Percentiles rank a stretch among this genome's conserved stretches.
Conservation (phyloP, 306 rosid species). For the Dalbergia cochinchinensis region DNA sequence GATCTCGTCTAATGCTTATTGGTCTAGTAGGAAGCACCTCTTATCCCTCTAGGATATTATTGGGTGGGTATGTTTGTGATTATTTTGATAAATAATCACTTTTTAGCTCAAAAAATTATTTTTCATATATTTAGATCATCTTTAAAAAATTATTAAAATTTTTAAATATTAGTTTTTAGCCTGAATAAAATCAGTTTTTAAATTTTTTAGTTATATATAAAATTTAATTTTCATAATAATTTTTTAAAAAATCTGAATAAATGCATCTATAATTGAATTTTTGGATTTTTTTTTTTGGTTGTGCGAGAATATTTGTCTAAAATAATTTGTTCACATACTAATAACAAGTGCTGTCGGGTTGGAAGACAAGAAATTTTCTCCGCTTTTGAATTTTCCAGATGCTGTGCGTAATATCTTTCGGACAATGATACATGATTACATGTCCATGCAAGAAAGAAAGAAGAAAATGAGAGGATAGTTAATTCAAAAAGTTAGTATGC, state of each 20-base stretch:
- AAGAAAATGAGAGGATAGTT: slow-evolving; percentile 16
- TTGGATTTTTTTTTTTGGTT: background rate
- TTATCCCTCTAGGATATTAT: background rate
- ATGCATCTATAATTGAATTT: slow-evolving; percentile 8
- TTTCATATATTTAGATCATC: no score
- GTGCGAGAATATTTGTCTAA: background rate
- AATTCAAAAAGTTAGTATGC: slow-evolving; percentile 42
- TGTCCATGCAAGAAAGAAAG: slow-evolving; percentile 9
- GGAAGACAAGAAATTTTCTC: slow-evolving; percentile 26
- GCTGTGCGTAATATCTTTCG: slow-evolving; percentile 22
- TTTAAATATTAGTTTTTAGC: no score
- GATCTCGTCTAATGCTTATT: slow-evolving; percentile 24
- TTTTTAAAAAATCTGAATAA: no score
- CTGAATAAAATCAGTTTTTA: no score
- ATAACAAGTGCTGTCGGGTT: slow-evolving; percentile 27
- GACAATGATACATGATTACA: slow-evolving; percentile 2
- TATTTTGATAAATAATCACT: no score
- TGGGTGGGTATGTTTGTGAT: no score
- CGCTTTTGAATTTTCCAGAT: slow-evolving; percentile 38
- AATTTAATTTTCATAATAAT: no score
- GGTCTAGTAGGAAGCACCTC: slow-evolving; percentile 19
- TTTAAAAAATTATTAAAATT: no score
- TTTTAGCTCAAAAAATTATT: no score
- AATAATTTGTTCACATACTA: slow-evolving; percentile 1
- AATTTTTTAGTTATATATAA: no score